Evolutionary conservation across 2,329 filamentous ascomycete species (phyloP).

Genomic region (Arthrobotrys pseudoclavata): DNA sequence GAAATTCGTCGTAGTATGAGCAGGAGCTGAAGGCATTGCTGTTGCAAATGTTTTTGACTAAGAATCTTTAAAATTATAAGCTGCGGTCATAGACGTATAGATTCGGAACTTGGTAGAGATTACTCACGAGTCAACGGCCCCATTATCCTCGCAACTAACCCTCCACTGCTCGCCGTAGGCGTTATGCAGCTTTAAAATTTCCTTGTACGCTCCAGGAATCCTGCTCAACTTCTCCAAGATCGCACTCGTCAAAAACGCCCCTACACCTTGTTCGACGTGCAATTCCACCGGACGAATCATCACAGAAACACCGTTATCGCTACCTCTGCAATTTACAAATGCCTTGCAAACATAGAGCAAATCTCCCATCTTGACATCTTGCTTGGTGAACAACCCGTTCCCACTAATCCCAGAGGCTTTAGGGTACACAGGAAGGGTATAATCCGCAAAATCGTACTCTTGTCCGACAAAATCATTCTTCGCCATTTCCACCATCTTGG

Average conservation of each 20-base stretch:
- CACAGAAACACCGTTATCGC: constrained; percentile 28
- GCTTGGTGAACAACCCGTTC: constrained; percentile 32
- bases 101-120: not conserved
- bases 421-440: constrained; percentile 4
- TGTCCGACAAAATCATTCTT: constrained; percentile 7
- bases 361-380: constrained; percentile 42
- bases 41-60: constrained; percentile 29
- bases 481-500: constrained; percentile 39
- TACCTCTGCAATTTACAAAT: constrained; percentile 29
- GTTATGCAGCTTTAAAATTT: constrained; percentile 23
- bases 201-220: constrained; percentile 1
- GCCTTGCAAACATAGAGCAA: constrained; percentile 38
- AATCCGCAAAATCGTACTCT: constrained; percentile 51
- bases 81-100: too few relatives aligned
- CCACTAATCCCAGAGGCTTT: constrained; percentile 24
- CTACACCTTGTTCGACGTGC: not conserved
- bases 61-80: constrained; percentile 20
- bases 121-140: constrained; percentile 37
- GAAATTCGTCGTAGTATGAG: constrained; percentile 42
- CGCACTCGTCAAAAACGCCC: constrained; percentile 1
- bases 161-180: not conserved
- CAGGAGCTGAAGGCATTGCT: constrained; percentile 39
- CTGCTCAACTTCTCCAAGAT: constrained; percentile 27
- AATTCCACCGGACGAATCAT: constrained; percentile 11
- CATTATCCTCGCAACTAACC: not conserved